phyloP scores from a whole-genome alignment of 1,139 yeast species.

The Nakaseomyces glabratus region DNA sequence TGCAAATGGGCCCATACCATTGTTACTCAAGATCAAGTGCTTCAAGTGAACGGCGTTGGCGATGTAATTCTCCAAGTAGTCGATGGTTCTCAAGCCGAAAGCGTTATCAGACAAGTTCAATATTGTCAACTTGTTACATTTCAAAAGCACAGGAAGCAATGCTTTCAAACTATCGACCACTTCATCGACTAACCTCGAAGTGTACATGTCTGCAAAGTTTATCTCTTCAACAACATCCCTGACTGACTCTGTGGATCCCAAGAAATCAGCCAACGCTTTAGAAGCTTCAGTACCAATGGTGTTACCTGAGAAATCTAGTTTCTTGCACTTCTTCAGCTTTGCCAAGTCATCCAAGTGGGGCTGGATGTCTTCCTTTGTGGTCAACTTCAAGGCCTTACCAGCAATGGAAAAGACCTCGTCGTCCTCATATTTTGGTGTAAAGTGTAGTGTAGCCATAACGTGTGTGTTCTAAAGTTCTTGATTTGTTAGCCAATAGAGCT shows the following conservation, averaged over 20 bases:
- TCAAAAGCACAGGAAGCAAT: constrained; percentile 63
- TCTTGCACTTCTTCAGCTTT: constrained; percentile 38
- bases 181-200: constrained; percentile 90
- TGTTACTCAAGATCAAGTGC: constrained; percentile 82
- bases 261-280: constrained; percentile 54
- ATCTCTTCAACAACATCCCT: constrained; percentile 53
- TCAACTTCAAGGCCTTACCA: constrained; percentile 70
- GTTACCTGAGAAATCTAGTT: constrained; percentile 81
- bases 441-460: constrained; percentile 34
- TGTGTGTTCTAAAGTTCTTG: too few relatives aligned
- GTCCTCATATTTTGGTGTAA: constrained; percentile 27
- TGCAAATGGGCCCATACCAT: constrained; percentile 97
- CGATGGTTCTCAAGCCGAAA: constrained; percentile 90
- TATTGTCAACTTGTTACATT: constrained; percentile 59
- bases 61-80: constrained; percentile 72
- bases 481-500: too few relatives aligned
- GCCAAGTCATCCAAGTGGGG: constrained; percentile 43
- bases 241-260: constrained; percentile 35
- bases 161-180: constrained; percentile 75
- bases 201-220: constrained; percentile 83
- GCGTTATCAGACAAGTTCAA: constrained; percentile 91
- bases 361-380: constrained; percentile 61
- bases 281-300: constrained; percentile 92
- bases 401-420: constrained; percentile 48
- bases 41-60: constrained; percentile 68